These are phyloP conservation scores for Pseudogymnoascus sp. DNA, from an alignment of 2,329 filamentous ascomycete species.

Conservation along the genomic window DNA sequence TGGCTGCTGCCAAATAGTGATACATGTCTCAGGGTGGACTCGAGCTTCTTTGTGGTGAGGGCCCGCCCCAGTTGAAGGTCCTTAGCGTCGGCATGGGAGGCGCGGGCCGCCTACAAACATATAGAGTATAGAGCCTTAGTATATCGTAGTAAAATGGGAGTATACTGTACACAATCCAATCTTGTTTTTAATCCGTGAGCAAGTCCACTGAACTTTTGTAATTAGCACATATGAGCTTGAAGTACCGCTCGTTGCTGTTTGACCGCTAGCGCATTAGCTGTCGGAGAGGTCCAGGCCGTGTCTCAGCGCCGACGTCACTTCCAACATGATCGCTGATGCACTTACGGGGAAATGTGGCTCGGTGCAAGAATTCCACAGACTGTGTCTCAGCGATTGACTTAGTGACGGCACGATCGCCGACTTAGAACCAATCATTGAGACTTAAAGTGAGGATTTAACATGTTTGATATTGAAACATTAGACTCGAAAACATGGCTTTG, in stretches of 20 bases:
- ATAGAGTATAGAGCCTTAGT: neutral
- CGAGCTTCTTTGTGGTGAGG: neutral
- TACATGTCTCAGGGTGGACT: neutral
- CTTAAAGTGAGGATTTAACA: neutral
- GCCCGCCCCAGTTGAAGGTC: neutral
- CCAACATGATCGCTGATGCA: neutral
- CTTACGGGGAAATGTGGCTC: neutral
- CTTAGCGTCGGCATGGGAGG: neutral
- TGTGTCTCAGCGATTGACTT: neutral
- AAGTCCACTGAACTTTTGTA: neutral
- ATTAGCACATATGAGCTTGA: neutral
- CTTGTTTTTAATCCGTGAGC: neutral
- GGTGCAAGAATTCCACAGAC: neutral
- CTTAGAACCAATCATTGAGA: neutral
- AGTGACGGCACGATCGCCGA: neutral
- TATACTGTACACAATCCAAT: neutral
- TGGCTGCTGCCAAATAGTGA: neutral
- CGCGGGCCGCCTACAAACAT: neutral
- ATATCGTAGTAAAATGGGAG: neutral
- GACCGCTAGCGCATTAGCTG: neutral
- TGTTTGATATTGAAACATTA: neutral
- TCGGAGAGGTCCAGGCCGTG: neutral
- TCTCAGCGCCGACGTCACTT: neutral
- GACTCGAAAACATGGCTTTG: neutral
- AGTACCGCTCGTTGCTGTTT: neutral